These are phyloP conservation scores for Gnetum montanum DNA, from an alignment of 75 land plant genomes.

Conservation along the genomic window DNA sequence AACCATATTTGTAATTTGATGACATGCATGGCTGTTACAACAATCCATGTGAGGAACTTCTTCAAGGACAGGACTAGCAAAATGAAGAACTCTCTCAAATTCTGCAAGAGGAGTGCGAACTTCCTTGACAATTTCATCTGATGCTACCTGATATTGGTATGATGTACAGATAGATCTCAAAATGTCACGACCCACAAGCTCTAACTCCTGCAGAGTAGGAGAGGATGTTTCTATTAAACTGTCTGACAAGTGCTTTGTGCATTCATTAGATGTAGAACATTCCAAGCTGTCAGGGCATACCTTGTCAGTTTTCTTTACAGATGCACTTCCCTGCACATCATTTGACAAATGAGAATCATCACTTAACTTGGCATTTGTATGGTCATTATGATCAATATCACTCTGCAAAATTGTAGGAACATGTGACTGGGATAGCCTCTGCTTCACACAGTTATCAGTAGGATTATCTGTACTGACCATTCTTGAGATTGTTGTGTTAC, in stretches of 20 bases:
- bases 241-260: neutral
- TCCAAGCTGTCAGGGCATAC: too few species aligned
- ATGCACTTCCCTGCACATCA: too few species aligned
- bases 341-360: too few species aligned
- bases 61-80: slow-evolving; percentile 30
- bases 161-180: slow-evolving; percentile 23
- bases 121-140: slow-evolving; percentile 20
- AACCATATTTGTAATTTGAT: slow-evolving; percentile 8
- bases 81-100: slow-evolving; percentile 39
- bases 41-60: slow-evolving; percentile 1
- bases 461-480: too few species aligned
- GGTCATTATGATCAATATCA: too few species aligned
- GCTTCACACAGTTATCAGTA: too few species aligned
- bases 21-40: neutral
- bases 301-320: too few species aligned
- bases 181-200: slow-evolving; percentile 15
- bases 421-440: too few species aligned
- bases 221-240: neutral
- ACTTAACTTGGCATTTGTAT: too few species aligned
- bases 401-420: too few species aligned
- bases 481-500: too few species aligned
- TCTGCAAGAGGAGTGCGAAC: slow-evolving; percentile 45
- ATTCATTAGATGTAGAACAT: too few species aligned
- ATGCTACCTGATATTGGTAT: slow-evolving; percentile 17
- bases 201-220: slow-evolving; percentile 4